A percentile compares a stretch with the other conserved stretches of the same genome.
Conservation (phyloP, 768 basidiomycete species). For the Clathrus columnatus region DNA sequence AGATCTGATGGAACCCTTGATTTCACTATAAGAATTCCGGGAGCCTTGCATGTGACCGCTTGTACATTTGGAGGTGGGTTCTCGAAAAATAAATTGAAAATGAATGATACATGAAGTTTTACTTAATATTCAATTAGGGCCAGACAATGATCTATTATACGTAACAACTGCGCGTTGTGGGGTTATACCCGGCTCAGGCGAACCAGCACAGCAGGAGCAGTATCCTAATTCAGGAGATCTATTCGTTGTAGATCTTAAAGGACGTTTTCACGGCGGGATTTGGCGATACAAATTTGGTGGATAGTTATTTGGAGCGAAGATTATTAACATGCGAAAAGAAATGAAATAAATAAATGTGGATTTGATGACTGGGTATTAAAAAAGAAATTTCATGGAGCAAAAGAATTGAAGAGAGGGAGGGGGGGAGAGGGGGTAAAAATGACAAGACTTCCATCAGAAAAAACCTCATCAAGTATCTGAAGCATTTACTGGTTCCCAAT, state of each 20-base stretch:
- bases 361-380: not conserved
- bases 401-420: not conserved
- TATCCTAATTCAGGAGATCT: constrained; percentile 50
- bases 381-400: constrained; percentile 1
- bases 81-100: not conserved
- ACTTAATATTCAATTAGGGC: constrained; percentile 29
- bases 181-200: constrained; percentile 39
- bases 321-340: not conserved
- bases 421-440: not conserved
- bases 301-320: not conserved
- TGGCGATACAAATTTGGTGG: constrained; percentile 12
- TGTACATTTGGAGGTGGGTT: constrained; percentile 58
- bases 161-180: constrained; percentile 55
- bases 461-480: not conserved
- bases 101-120: not conserved
- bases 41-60: constrained; percentile 54
- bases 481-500: not conserved
- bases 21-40: constrained; percentile 49
- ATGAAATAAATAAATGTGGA: not conserved
- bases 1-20: constrained; percentile 29
- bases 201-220: constrained; percentile 35
- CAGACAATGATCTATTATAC: constrained; percentile 52
- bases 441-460: not conserved
- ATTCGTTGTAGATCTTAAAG: constrained; percentile 43
- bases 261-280: constrained; percentile 32